Evolutionary conservation across 495 filamentous ascomycete species (phyloP), one percentile per base, ranked within the genome.

Genomic region (Penicillium coffeae): DNA sequence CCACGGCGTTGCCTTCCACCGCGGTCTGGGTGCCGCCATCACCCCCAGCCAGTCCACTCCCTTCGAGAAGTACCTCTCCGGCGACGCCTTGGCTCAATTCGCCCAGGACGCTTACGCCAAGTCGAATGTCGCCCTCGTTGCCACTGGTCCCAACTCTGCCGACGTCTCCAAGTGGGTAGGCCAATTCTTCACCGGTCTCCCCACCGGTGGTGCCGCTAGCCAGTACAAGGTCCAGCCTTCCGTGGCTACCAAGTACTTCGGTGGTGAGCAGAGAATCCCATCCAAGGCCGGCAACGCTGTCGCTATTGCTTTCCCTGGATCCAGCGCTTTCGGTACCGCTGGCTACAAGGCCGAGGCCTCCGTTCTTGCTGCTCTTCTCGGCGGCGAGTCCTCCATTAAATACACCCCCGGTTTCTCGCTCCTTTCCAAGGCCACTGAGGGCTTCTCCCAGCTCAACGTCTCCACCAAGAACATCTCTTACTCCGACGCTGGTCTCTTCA

Each of bases 331-430:
- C 59, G 82, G 75, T 27, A 64, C 84, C 42, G 77, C 83, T 50
- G 74, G 76, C 42, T 92, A 84, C 79, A 90, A 95, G 77, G 86
- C 92, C 48, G 94, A 96, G 75, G 81, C 86, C 57, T 81, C 84
- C 47, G 90, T 99, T 51, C 84, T 99, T 19, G 82, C 88, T 50
- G 85, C 89, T 41, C 83, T 99, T 6, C 85, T 99, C 21, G 93
- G 93, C 60, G 93, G 94, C 35, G 72, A 90, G 68, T 85, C 89
- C 50, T 83, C 72, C 67, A 92, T 96, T 77, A 97, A 97, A 76
- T 97, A 93, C 93, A 86, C 86, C 20, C 77, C 89, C 45, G 94
- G 93, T 45, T 96, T 95, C 75, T 91, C 87, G 10, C 75, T 96
- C 37, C 81, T 99, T 36, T 79, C 85, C 47, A 88, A 94, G 74